A percentile compares a stretch with the other conserved stretches of the same genome.
Conservation (phyloP, 345 rosid species). For the Linum tenue region DNA sequence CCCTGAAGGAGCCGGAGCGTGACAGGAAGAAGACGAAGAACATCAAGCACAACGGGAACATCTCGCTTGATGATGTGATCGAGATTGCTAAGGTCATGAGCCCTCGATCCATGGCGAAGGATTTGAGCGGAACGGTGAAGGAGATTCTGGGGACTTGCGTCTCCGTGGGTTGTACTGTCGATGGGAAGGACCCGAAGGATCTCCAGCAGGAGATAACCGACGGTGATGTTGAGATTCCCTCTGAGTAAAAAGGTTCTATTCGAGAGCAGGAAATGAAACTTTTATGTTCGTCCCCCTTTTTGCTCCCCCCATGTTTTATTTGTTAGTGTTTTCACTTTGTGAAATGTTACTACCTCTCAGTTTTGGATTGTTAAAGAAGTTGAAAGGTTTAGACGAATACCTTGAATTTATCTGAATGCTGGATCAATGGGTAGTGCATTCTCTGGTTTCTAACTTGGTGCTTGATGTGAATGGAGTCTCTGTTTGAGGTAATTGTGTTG, state of each 20-base stretch:
- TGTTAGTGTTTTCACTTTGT: not conserved
- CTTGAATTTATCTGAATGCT: not conserved
- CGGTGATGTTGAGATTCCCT: constrained; percentile 7
- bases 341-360: not conserved
- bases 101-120: constrained; percentile 10
- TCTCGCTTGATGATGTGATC: constrained; percentile 11
- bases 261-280: not conserved
- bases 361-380: not conserved
- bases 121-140: constrained; percentile 7
- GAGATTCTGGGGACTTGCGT: constrained; percentile 8
- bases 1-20: constrained; percentile 11
- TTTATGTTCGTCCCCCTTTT: not conserved
- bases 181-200: constrained; percentile 11
- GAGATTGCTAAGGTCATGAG: constrained; percentile 9
- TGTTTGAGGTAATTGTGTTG: not conserved
- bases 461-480: not conserved
- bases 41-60: constrained; percentile 12
- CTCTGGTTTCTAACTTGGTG: not conserved
- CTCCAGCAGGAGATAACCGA: constrained; percentile 8
- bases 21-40: constrained; percentile 11
- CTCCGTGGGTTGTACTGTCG: constrained; percentile 10
- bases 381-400: not conserved
- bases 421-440: not conserved
- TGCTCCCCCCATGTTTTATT: not conserved
- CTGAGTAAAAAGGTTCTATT: not conserved